Base-by-base conservation (phyloP, 768 basidiomycete species). In the Russula earlei region DNA sequence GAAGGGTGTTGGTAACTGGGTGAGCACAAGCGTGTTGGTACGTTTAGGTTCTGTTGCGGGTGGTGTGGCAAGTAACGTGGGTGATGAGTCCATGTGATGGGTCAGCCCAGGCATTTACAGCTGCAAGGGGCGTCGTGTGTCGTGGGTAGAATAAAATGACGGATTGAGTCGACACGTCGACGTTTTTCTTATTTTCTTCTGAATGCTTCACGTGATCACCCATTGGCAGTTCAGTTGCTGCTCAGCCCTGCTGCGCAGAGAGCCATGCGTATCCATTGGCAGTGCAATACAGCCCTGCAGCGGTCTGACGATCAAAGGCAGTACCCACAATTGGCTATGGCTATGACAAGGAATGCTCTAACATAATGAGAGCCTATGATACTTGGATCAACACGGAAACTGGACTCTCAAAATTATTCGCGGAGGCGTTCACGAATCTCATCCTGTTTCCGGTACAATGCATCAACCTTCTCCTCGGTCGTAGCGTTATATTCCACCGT, bases 1-100 rank as follows among this genome's bases (percentile, higher is more conserved):
- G 68, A 93, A 90, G 1, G 77, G 71, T 33, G 74, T 77, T 4
- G 92, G 90, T 0, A 98, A 70, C 2, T 80, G 76, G 1, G 93
- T 83, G 47, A 98, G 77, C 38, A 91, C 78, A 29, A 97, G 74
- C 0, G 93, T 88, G 70, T 98, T 98, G 31, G 93, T 95, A 46
- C 63, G 66, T 48, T 60, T 59, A n/a, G 64, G 17, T 19, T 63
- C 51, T 14, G 37, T 25, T 31, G 46, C 36, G 22, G 54, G 38
- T n/a, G 58, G 47, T 41, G 37, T 44, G 25, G 24, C 47, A n/a
- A 41, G 27, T 19, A 52, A 47, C 19, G 45, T 57, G 24, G 50
- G 37, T 24, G 52, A 52, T 2, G 56, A 53, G 40, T 27, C 11
- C 33, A 27, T 44, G 10, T 53, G 33, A 14, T 58, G 40, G 22